Percentiles rank a stretch among this genome's conserved stretches.
Conservation (phyloP, 495 filamentous ascomycete species). For the Bryoglossum gracile region DNA sequence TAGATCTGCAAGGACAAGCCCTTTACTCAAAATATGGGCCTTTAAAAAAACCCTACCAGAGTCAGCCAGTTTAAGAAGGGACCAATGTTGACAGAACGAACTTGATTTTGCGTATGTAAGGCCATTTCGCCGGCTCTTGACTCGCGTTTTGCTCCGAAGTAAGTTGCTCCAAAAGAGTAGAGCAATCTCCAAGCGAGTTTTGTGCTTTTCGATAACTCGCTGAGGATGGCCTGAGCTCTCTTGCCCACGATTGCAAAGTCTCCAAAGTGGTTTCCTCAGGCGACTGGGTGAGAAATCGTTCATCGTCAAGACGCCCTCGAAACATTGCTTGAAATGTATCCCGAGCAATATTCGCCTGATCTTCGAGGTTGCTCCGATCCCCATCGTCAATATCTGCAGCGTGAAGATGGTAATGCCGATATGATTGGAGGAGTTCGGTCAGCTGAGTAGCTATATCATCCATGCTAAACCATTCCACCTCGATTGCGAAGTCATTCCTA, state of each 20-base stretch:
- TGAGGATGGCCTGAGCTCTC: neutral
- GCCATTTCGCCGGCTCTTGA: conserved; percentile 8
- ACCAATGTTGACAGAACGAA: neutral
- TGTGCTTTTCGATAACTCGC: neutral
- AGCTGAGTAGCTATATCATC: conserved; percentile 28
- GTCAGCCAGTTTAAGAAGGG: neutral
- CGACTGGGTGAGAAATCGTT: conserved; percentile 2
- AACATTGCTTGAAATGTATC: conserved; percentile 13
- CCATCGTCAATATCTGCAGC: neutral
- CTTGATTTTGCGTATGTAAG: conserved; percentile 15
- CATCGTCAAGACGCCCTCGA: conserved; percentile 1
- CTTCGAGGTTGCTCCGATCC: neutral
- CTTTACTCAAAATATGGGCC: conserved; percentile 10
- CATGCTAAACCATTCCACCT: conserved; percentile 29
- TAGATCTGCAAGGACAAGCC: conserved; percentile 10
- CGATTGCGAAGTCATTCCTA: conserved; percentile 26
- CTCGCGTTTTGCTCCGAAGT: neutral
- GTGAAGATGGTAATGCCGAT: conserved; percentile 26
- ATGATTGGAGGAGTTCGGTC: conserved; percentile 27
- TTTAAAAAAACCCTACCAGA: conserved; percentile 7
- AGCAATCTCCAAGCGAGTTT: conserved; percentile 2
- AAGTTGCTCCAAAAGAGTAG: neutral
- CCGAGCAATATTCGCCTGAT: conserved; percentile 2
- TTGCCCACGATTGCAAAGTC: conserved; percentile 2
- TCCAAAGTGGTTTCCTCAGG: neutral